Base-by-base conservation (phyloP, 1,139 yeast genomes). In the Taphrina populina region DNA sequence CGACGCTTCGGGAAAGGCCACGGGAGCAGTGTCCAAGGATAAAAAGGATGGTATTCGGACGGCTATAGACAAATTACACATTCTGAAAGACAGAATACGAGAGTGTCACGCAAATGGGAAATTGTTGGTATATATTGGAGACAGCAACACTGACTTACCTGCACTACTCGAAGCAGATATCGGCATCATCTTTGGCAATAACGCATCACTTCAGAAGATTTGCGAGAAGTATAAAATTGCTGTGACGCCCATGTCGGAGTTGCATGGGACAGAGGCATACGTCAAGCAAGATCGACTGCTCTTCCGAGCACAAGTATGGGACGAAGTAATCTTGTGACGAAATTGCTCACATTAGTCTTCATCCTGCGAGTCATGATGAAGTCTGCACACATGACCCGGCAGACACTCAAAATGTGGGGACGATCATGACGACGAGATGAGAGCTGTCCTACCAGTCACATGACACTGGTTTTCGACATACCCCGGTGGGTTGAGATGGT, bases 111-210 rank as follows among this genome's bases (percentile, higher is more conserved):
- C 27, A 23, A 30, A 32, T n/a, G 43, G 34, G 15, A 39, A 34
- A 10, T 13, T 41, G 7, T 5, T 52, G 46, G 33, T 52, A 21
- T 52, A 52, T n/a, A 35, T 43, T 27, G 56, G 56, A 3, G 56
- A 52, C 36, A 41, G 49, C 29, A 52, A 52, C 30, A 52, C 56
- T 17, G 56, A 52, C 21, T 43, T 52, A 36, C 56, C 56, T 6
- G 35, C 39, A 10, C 29, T 52, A 19, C 41, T 52, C 11, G 56
- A 26, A n/a, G 49, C 56, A n/a, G 51, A 52, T 20, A 26, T 52
- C 27, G 56, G 56, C 17, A 21, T 52, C 36, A 17, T 52, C 29
- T 34, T 52, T 34, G 56, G 56, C 17, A 19, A 29, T 34, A 52
- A 43, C 37, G 15, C 19, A 32, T 21, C 41, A 10, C 43, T 52